phyloP scores from a whole-genome alignment of 257 asterid species.

The Prunella vulgaris region DNA sequence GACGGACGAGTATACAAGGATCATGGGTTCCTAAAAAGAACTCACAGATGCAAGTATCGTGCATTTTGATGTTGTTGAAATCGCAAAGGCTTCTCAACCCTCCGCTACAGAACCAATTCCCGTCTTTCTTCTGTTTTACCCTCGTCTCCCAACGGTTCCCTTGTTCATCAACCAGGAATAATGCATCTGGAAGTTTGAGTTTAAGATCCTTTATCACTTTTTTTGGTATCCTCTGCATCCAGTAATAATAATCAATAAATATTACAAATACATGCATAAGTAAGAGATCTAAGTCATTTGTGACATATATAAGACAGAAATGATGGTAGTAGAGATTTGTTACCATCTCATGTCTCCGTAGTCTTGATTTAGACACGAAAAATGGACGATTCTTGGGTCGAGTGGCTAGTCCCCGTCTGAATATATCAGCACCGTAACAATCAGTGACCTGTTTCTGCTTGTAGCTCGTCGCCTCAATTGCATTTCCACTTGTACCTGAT shows the following conservation, averaged over 20 bases:
- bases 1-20: constrained; percentile 4
- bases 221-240: constrained; percentile 34
- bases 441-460: background rate
- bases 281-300: too few relatives aligned
- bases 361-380: constrained; percentile 30
- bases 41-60: constrained; percentile 33
- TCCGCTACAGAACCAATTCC: constrained; percentile 23
- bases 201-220: constrained; percentile 15
- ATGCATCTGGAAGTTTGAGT: background rate
- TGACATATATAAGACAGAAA: too few relatives aligned
- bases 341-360: constrained; percentile 26
- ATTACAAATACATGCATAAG: too few relatives aligned
- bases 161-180: constrained; percentile 18
- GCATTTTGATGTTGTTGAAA: constrained; percentile 2
- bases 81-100: constrained; percentile 37
- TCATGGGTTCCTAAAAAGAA: background rate
- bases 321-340: background rate
- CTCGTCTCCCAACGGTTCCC: constrained; percentile 25
- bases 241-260: too few relatives aligned
- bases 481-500: background rate
- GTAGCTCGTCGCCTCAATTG: background rate
- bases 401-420: constrained; percentile 19
- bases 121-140: constrained; percentile 30
- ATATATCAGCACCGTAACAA: constrained; percentile 24
- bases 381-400: constrained; percentile 28